Base-by-base conservation (phyloP, 208 protist genomes). In the Leishmania martiniquensis region DNA sequence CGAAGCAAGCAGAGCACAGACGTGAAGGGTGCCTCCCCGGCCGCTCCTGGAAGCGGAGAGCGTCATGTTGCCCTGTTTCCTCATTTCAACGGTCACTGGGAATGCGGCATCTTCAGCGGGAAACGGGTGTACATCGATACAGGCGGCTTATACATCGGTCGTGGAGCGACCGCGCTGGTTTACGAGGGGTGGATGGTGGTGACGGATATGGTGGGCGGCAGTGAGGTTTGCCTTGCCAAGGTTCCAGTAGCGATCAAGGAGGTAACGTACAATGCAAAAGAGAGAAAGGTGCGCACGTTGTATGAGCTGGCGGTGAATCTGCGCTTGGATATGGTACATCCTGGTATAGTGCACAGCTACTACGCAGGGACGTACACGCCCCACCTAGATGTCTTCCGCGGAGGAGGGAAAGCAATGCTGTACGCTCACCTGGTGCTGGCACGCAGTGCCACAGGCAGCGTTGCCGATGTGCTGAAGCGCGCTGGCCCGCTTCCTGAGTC, bases 401-500 rank as follows among this genome's bases (percentile, higher is more conserved):
- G 2, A 5, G 17, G 37, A n/a, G 75, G 39, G 10, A 72, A 66
- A 51, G 39, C 45, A 13, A 72, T 68, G 17, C n/a, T 79, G 10
- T 62, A 71, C 69, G 70, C 29, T 0, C 75, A 80, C 75, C 0
- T 84, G 44, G 51, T 73, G 44, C 39, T 84, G 39, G 80, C 68
- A 10, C 68, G 80, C 42, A 84, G 80, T 72, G 62, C 44, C 12
- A 76, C 59, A 17, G 80, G 80, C 0, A 80, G 75, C 57, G 68
- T 84, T 54, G 80, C 80, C 0, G 80, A 84, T 72, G 80, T 80
- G 69, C 75, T 84, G 45, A 84, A 77, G 80, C 80, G 80, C 67
- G n/a, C 3, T 3, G 80, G 80, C 25, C 55, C 80, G 9, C 59
- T 84, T 54, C 13, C 74, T 6, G 76, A 80, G 51, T 4, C 59